Percentiles rank a stretch among this genome's conserved stretches.
Conservation (phyloP, 495 filamentous ascomycete genomes). For the Melanomma pulvis-pyrius region DNA sequence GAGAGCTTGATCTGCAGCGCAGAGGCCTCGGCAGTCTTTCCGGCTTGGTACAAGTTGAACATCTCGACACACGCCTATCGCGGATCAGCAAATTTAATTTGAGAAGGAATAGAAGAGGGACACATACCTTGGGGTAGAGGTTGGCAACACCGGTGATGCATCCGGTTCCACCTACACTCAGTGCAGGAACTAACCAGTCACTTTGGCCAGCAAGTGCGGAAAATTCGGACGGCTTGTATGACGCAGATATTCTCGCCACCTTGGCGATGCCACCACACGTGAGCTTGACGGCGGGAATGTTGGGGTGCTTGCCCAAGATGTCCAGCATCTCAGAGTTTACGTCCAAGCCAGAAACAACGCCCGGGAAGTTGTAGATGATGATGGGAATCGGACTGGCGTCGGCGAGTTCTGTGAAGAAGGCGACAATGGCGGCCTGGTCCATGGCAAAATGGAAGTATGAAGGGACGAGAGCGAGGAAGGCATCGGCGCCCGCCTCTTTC, state of each 20-base stretch:
- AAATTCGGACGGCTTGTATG: conserved; percentile 54
- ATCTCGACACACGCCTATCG: conserved; percentile 42
- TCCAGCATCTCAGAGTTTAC: conserved; percentile 78
- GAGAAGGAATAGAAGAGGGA: background rate
- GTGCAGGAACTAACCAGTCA: conserved; percentile 82
- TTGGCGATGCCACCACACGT: conserved; percentile 95
- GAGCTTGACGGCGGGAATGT: conserved; percentile 87
- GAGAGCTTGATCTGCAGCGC: conserved; percentile 46
- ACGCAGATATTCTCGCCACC: conserved; percentile 71
- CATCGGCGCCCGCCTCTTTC: conserved; percentile 72
- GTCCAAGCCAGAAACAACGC: conserved; percentile 76
- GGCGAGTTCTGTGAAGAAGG: conserved; percentile 78
- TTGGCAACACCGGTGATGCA: conserved; percentile 85
- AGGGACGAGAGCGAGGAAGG: conserved; percentile 80
- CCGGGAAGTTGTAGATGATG: conserved; percentile 91
- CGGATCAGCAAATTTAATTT: background rate
- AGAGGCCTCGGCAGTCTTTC: conserved; percentile 46
- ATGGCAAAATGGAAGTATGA: conserved; percentile 78
- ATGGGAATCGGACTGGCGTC: conserved; percentile 80
- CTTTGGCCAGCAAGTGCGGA: conserved; percentile 79
- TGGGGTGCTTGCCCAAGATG: conserved; percentile 71
- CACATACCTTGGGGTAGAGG: conserved; percentile 64
- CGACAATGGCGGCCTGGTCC: conserved; percentile 62
- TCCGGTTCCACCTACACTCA: conserved; percentile 78
- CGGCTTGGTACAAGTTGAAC: conserved; percentile 43